Conservation (phyloP, 345 rosid species). For the Eucalyptus microcorys region DNA sequence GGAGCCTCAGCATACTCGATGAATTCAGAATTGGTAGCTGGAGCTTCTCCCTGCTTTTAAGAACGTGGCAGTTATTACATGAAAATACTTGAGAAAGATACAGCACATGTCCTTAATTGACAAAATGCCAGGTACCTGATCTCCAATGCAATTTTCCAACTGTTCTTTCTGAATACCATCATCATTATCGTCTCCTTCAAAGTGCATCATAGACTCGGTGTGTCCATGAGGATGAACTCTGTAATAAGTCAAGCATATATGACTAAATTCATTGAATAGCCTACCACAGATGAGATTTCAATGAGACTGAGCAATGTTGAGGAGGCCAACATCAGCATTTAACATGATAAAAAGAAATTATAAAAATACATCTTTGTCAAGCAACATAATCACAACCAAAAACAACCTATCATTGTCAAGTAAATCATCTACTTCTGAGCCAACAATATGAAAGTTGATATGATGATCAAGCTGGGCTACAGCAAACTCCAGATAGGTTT, state of each 20-base stretch:
- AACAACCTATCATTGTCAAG: neutral
- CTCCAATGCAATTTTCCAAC: slow-evolving; percentile 24
- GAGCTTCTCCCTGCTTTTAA: slow-evolving; percentile 38
- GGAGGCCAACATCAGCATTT: neutral
- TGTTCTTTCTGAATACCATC: slow-evolving; percentile 19
- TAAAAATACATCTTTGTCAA: neutral
- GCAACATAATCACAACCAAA: neutral
- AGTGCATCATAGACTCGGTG: slow-evolving; percentile 12
- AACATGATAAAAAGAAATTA: neutral
- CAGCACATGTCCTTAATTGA: neutral
- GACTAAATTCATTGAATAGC: neutral
- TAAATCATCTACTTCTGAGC: neutral
- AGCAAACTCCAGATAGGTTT: neutral
- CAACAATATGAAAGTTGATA: neutral
- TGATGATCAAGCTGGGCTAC: neutral
- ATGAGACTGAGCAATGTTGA: neutral
- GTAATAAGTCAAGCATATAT: neutral
- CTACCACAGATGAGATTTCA: neutral
- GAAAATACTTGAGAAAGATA: neutral
- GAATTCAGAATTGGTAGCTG: slow-evolving; percentile 27
- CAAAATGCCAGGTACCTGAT: slow-evolving; percentile 29
- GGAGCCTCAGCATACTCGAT: slow-evolving; percentile 82
- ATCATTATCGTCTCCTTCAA: slow-evolving; percentile 12
- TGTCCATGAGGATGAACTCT: slow-evolving; percentile 42
- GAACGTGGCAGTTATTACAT: neutral